A percentile compares a stretch with the other conserved stretches of the same genome.
Conservation (phyloP, 495 filamentous ascomycete species). For the Aspergillus nanangensis region DNA sequence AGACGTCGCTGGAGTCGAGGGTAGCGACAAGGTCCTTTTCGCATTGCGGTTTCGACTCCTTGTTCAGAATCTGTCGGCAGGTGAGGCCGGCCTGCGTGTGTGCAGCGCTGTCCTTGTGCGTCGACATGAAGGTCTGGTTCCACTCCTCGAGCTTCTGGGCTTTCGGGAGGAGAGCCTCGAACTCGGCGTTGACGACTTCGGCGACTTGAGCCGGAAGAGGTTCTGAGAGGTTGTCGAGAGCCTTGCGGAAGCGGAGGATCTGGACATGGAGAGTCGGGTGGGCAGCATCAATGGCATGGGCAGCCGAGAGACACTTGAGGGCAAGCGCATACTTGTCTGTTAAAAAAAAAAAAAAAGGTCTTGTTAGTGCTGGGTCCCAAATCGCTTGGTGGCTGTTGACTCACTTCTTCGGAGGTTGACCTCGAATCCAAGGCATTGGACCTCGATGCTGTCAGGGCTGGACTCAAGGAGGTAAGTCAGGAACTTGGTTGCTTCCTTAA, state of each 20-base stretch:
- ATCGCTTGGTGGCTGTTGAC: conserved; percentile 19
- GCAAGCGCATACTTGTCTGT: conserved; percentile 86
- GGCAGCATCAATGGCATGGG: conserved; percentile 60
- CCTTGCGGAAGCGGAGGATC: conserved; percentile 61
- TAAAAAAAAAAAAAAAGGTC: conserved; percentile 22
- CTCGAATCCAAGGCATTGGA: conserved; percentile 83
- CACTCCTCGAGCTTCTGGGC: conserved; percentile 53
- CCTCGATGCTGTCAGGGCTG: conserved; percentile 75
- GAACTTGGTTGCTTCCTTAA: conserved; percentile 86
- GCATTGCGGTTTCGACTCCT: conserved; percentile 47
- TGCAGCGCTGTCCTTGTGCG: conserved; percentile 56
- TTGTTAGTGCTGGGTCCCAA: conserved; percentile 2
- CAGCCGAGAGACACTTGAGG: conserved; percentile 76
- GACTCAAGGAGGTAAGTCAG: conserved; percentile 73
- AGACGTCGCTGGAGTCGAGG: conserved; percentile 48
- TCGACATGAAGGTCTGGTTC: conserved; percentile 62
- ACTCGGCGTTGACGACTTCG: conserved; percentile 62
- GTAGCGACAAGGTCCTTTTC: conserved; percentile 58
- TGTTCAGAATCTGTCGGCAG: conserved; percentile 55
- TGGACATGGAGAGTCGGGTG: conserved; percentile 79
- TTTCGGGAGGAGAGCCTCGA: conserved; percentile 55
- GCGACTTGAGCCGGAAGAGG: conserved; percentile 56
- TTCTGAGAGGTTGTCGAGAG: conserved; percentile 50
- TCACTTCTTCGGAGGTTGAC: conserved; percentile 76
- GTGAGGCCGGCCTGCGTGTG: conserved; percentile 62